Base-by-base conservation (phyloP, 371 early-diverging fungal species). In the Mortierella sp. region DNA sequence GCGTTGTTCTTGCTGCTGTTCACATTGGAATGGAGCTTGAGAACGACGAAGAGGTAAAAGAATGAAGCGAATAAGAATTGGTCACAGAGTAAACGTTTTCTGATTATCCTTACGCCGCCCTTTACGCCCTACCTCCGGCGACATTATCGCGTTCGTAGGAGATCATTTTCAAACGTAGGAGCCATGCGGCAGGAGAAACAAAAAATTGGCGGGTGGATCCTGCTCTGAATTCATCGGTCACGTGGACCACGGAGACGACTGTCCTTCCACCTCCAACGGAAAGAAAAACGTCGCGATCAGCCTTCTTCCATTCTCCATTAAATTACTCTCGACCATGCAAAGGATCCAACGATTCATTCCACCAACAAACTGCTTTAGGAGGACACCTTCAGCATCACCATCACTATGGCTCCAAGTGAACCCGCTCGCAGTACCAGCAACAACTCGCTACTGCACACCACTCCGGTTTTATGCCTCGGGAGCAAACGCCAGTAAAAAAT, bases 381-480 rank as follows among this genome's bases (percentile, higher is more conserved):
- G 63, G 52, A 50, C 52, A 53, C n/a, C n/a, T n/a, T n/a, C 53
- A 19, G n/a, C 66, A 22, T 52, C 67, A 4, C 43, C 52, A 14
- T 37, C 65, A 34, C 24, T 65, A 14, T 48, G 47, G 48, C 4
- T 13, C 22, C 48, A 58, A 11, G 11, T 70, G 16, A 52, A 67
- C 40, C 37, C 40, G 22, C 26, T 24, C 4, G 40, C 66, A 19
- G 29, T 26, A 10, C 37, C 63, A 10, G 43, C 63, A 19, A 24
- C 26, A 44, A 24, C n/a, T 39, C 43, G 9, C 48, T 45, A 43
- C 40, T 19, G 50, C 22, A 24, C 29, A 31, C 19, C 52, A 2
- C 19, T 71, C 34, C 74, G 74, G 3, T 73, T 74, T 58, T 73
- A 73, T 31, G 73, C 79, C 6, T 40, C 68, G n/a, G 66, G 58